Conservation (phyloP, 768 basidiomycete species). For the Amanita molliuscula region DNA sequence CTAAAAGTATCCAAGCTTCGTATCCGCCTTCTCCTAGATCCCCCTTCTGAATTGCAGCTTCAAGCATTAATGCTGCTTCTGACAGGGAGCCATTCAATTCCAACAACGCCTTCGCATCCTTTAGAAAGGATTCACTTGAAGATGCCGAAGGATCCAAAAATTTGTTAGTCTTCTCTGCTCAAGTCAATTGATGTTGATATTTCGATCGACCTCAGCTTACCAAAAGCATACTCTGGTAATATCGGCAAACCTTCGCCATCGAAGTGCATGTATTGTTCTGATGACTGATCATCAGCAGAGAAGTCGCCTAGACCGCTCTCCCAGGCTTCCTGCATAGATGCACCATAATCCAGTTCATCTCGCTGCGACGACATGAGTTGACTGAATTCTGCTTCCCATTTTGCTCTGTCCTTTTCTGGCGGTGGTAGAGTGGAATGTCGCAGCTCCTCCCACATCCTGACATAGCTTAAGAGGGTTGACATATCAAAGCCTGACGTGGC, state of each 20-base stretch:
- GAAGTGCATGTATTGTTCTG: slow-evolving; percentile 32
- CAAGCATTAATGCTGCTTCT: slow-evolving; percentile 78
- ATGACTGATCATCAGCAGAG: slow-evolving; percentile 18
- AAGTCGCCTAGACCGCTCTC: slow-evolving; percentile 41
- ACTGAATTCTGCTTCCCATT: slow-evolving; percentile 80
- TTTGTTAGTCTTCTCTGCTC: slow-evolving; percentile 61
- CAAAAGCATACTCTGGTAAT: slow-evolving; percentile 66
- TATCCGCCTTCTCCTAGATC: slow-evolving; percentile 75
- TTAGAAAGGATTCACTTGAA: slow-evolving; percentile 33
- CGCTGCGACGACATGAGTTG: slow-evolving; percentile 63
- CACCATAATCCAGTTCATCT: slow-evolving; percentile 56
- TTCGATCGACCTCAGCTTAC: slow-evolving; percentile 30
- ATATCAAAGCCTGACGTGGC: not conserved
- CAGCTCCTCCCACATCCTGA: slow-evolving; percentile 56
- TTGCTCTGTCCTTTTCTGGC: slow-evolving; percentile 52
- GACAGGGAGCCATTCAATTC: slow-evolving; percentile 78
- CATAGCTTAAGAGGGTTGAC: not conserved
- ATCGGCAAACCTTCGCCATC: slow-evolving; percentile 70
- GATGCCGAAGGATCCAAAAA: slow-evolving; percentile 44
- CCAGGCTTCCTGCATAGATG: slow-evolving; percentile 55
- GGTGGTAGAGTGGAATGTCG: slow-evolving; percentile 49
- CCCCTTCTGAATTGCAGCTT: slow-evolving; percentile 81
- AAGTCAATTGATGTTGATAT: not conserved
- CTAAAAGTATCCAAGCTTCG: slow-evolving; percentile 88
- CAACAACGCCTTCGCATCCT: slow-evolving; percentile 68